These are phyloP conservation scores for Globisporangium radiosum DNA, from an alignment of 352 stramenopile genomes.

Conservation along the genomic window DNA sequence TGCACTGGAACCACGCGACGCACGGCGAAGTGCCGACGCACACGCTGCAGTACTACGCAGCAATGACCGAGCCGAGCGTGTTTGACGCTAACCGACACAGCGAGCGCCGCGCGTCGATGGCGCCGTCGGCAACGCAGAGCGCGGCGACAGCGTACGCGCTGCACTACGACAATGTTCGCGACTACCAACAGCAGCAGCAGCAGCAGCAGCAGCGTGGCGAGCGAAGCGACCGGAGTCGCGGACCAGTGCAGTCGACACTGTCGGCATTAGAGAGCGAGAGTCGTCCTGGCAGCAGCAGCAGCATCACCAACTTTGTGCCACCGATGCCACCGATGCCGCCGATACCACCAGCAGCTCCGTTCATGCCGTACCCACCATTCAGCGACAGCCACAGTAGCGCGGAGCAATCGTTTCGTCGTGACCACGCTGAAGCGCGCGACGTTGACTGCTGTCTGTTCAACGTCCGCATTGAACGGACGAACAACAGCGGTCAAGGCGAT, in stretches of 20 bases:
- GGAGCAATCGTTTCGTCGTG: slow-evolving; percentile 3
- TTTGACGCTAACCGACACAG: slow-evolving; percentile 3
- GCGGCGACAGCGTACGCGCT: not conserved
- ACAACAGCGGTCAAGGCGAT: slow-evolving; percentile 3
- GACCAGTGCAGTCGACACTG: not conserved
- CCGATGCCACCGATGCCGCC: slow-evolving; percentile 7
- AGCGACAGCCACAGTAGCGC: not conserved
- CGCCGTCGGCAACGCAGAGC: slow-evolving; percentile 1
- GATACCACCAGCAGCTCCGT: not conserved
- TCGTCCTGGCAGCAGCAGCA: not conserved
- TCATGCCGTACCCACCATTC: not conserved
- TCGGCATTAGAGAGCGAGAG: not conserved
- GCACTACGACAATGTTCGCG: not conserved
- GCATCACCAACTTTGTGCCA: not conserved
- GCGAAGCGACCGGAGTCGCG: not conserved
- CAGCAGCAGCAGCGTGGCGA: not conserved
- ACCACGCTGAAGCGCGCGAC: slow-evolving; percentile 18
- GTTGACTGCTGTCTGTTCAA: slow-evolving; percentile 36
- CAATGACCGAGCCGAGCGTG: slow-evolving; percentile 5
- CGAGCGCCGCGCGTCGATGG: not conserved
- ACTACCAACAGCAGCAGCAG: not conserved
- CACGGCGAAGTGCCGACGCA: slow-evolving; percentile 14
- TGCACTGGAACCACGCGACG: slow-evolving; percentile 11
- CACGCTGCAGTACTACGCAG: slow-evolving; percentile 14
- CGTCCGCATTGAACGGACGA: slow-evolving; percentile 20